Base-by-base conservation (phyloP, 2,329 filamentous ascomycete genomes). In the Trichoderma sp. region DNA sequence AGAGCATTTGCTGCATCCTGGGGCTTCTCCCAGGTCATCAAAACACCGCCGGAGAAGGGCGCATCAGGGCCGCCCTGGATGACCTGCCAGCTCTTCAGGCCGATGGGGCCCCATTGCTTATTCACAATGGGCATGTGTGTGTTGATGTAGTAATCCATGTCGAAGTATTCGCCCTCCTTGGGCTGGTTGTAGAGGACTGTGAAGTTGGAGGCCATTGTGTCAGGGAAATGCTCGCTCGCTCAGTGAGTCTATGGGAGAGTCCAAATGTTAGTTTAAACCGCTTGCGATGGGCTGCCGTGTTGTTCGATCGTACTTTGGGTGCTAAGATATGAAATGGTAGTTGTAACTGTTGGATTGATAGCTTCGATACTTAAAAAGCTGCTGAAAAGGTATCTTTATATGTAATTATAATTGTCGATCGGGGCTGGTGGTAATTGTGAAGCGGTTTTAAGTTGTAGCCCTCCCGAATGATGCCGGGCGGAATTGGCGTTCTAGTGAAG, bases 111-210 rank as follows among this genome's bases (percentile, higher is more conserved):
- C 67, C 67, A 70, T 1, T n/a, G 6, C 15, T 62, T 34, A 30
- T 53, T 62, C 28, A 34, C 67, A 9, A 70, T 34, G 30, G 67
- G 67, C 67, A 70, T 70, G 34, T 70, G 67, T 12, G 15, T 62
- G 39, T 62, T 70, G 57, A 70, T 53, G 15, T 70, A 70, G 28
- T 70, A 70, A 5, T 70, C 57, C 67, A 70, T 62, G 57, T 70
- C 14, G 30, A 70, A 70, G 30, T 8, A 62, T 11, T 70, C 67
- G 57, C 57, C 57, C 28, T 70, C 67, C 7, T 24, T 24, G 26
- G 56, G 57, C 67, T 70, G 56, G 28, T 11, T 6, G 57, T 70
- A 70, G n/a, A 70, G 58, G 21, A 70, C 67, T 11, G 57, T 62
- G 3, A 70, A 6, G 67, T 53, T 53, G 67, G 67, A 70, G 26